These are phyloP conservation scores for Xanthoconium purpureum DNA, from an alignment of 768 basidiomycete genomes.

Conservation along the genomic window DNA sequence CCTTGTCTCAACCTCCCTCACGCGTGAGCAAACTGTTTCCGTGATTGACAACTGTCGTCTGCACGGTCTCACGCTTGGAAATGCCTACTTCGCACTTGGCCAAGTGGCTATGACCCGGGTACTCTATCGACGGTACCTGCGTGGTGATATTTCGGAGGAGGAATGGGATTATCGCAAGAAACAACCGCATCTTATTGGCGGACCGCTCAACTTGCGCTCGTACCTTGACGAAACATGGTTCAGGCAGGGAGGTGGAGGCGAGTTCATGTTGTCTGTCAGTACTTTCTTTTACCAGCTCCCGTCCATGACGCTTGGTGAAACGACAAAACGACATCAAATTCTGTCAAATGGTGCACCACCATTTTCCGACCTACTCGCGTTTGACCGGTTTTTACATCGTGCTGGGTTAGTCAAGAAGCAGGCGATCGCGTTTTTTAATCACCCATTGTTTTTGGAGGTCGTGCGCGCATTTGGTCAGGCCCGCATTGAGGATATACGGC, in stretches of 20 bases:
- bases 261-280: slow-evolving; percentile 42
- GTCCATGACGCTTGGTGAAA: slow-evolving; percentile 42
- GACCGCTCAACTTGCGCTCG: slow-evolving; percentile 48
- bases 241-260: slow-evolving; percentile 39
- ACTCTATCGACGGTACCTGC: slow-evolving; percentile 39
- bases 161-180: slow-evolving; percentile 1
- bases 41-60: slow-evolving; percentile 42
- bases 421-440: slow-evolving; percentile 31
- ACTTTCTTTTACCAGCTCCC: slow-evolving; percentile 45
- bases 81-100: slow-evolving; percentile 45
- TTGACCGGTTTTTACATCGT: slow-evolving; percentile 44
- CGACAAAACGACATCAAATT: not conserved
- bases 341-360: slow-evolving; percentile 34
- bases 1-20: slow-evolving; percentile 20
- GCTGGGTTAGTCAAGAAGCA: slow-evolving; percentile 37
- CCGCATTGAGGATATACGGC: not conserved
- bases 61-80: slow-evolving; percentile 48
- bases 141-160: slow-evolving; percentile 1
- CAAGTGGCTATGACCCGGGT: slow-evolving; percentile 54
- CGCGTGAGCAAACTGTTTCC: slow-evolving; percentile 27
- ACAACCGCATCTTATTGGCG: not conserved
- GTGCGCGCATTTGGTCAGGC: slow-evolving; percentile 9
- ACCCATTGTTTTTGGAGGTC: slow-evolving; percentile 49
- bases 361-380: slow-evolving; percentile 40
- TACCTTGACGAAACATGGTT: slow-evolving; percentile 48